phyloP scores from a whole-genome alignment of 228 moss, liverwort and hornwort species.

The Sphagnum magellanicum region DNA sequence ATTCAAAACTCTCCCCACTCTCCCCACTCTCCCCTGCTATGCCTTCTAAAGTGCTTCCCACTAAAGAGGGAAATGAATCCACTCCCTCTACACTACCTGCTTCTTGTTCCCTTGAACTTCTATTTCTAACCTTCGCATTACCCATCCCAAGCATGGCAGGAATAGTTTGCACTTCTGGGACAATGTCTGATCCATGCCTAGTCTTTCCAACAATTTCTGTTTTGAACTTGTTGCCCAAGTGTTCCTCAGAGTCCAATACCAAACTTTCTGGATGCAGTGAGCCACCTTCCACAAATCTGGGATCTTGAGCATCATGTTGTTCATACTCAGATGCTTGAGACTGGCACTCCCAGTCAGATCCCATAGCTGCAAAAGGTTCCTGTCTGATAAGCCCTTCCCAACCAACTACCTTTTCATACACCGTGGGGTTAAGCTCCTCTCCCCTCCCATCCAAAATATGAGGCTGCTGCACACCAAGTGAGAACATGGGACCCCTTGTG shows the following conservation, averaged over 20 bases:
- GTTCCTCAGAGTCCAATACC: conserved; percentile 6
- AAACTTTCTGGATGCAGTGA: conserved; percentile 1
- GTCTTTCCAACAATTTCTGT: not conserved
- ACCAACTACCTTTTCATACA: conserved; percentile 5
- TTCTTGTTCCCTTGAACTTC: not conserved
- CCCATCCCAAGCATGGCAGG: not conserved
- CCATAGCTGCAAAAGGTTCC: not conserved
- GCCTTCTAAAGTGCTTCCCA: conserved; percentile 1
- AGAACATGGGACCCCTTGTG: not conserved
- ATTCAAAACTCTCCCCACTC: conserved; percentile 5
- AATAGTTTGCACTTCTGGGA: not conserved
- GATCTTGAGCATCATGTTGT: not conserved
- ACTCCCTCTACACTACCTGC: not conserved
- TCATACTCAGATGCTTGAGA: conserved; percentile 3
- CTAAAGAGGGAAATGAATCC: not conserved
- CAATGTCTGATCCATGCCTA: conserved; percentile 1
- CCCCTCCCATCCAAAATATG: not conserved
- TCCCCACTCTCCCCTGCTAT: conserved; percentile 5
- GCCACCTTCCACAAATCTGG: not conserved
- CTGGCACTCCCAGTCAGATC: conserved; percentile 8
- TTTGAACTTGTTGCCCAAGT: conserved; percentile 1
- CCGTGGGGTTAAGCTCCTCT: conserved; percentile 3
- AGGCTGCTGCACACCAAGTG: not conserved
- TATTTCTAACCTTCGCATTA: not conserved
- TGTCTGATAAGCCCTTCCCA: conserved; percentile 6